phyloP scores from a whole-genome alignment of 148 eudicot genomes.

The Heliamphora exappendiculata region DNA sequence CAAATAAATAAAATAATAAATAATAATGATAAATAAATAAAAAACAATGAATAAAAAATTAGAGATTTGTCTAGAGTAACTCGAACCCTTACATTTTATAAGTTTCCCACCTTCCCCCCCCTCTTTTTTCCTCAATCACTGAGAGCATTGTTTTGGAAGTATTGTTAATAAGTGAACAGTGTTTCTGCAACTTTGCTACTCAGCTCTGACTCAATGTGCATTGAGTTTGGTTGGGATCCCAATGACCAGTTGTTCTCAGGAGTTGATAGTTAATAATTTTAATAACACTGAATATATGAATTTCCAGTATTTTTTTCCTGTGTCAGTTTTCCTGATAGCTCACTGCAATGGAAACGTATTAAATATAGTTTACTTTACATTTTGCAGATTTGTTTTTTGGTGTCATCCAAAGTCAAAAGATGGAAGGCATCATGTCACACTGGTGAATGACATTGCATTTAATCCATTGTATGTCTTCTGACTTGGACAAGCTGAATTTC shows the following conservation, averaged over 20 bases:
- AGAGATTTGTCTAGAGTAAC: not conserved
- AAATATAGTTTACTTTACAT: not conserved
- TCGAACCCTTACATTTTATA: not conserved
- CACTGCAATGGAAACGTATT: not conserved
- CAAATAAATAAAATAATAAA: too few relatives aligned
- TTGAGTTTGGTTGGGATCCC: not conserved
- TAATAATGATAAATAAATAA: too few relatives aligned
- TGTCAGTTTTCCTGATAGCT: not conserved
- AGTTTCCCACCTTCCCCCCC: not conserved
- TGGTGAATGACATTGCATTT: slow-evolving; percentile 80
- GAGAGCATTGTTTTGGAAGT: not conserved
- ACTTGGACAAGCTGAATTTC: slow-evolving; percentile 4
- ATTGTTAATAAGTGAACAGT: not conserved
- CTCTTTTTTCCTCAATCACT: not conserved
- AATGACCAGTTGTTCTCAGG: not conserved
- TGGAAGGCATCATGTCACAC: slow-evolving; percentile 44
- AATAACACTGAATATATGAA: not conserved
- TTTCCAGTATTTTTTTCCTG: not conserved
- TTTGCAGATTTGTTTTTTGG: slow-evolving; percentile 69
- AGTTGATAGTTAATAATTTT: not conserved
- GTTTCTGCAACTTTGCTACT: not conserved
- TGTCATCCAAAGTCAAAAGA: slow-evolving; percentile 67
- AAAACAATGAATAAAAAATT: not conserved
- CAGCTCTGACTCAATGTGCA: not conserved
- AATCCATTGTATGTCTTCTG: slow-evolving; percentile 58